phyloP scores from a whole-genome alignment of 2,329 filamentous ascomycete genomes.

The Talaromyces sp. region DNA sequence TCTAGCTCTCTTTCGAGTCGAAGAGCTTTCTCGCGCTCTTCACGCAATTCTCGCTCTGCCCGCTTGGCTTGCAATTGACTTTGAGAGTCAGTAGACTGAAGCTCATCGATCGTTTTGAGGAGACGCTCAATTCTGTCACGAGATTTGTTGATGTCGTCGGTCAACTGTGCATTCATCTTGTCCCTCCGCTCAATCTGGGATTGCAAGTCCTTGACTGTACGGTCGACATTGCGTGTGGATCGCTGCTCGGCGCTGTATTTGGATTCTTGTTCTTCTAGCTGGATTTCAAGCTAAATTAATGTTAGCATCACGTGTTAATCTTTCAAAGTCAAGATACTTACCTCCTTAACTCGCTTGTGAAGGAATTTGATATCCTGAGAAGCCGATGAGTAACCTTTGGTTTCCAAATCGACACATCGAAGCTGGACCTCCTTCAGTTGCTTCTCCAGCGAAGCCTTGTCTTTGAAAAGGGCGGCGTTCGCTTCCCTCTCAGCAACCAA shows the following conservation, averaged over 20 bases:
- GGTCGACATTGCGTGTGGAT: constrained; percentile 87
- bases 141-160: constrained; percentile 79
- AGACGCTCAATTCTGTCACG: constrained; percentile 90
- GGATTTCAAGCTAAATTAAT: constrained; percentile 70
- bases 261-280: constrained; percentile 78
- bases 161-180: constrained; percentile 75
- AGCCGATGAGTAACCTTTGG: constrained; percentile 90
- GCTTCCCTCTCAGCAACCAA: constrained; percentile 81
- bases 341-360: constrained; percentile 92
- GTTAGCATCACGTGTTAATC: constrained; percentile 25
- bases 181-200: constrained; percentile 90
- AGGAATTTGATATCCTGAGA: constrained; percentile 95
- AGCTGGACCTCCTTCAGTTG: constrained; percentile 86
- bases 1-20: constrained; percentile 87
- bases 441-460: constrained; percentile 88
- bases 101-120: constrained; percentile 85
- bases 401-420: constrained; percentile 87
- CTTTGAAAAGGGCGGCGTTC: constrained; percentile 77
- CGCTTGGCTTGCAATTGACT: constrained; percentile 79
- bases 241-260: constrained; percentile 78
- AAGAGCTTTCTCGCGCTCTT: constrained; percentile 79
- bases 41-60: constrained; percentile 83
- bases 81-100: constrained; percentile 81
- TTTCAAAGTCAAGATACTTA: constrained; percentile 48
- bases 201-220: constrained; percentile 89